Base-by-base conservation (phyloP, 202 grass and related monocot species). In the Tripidium arundinaceum region DNA sequence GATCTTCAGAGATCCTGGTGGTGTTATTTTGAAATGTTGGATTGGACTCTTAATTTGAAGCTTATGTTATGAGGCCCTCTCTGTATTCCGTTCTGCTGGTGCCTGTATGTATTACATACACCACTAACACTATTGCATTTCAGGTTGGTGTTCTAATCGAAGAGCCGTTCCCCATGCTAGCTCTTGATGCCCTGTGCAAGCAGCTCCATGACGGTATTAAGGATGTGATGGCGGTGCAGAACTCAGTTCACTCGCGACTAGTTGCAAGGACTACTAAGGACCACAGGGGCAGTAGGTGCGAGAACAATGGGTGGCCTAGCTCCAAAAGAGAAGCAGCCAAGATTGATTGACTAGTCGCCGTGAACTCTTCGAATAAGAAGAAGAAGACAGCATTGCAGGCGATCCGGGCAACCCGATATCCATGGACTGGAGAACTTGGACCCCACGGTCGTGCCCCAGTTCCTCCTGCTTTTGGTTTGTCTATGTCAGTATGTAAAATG, bases 91-190 rank as follows among this genome's bases (percentile, higher is more conserved):
- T 0, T 1, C 16, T 7, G 6, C 6, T n/a, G 18, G 49, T 40
- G 63, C 52, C 40, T 46, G 38, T 43, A 29, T 29, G 4, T 50
- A 50, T 19, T 50, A 50, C 46, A 50, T 42, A 50, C 12, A 12
- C 58, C 33, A 67, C 31, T 33, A 4, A 74, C 69, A 19, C 11
- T 42, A 2, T 4, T 26, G 24, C 73, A 72, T 75, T 89, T 58
- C 86, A 98, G 95, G 95, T 98, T 26, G 95, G 92, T 82, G 95
- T 94, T 84, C 88, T 98, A 25, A 98, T 98, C 21, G 95, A 98
- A 85, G 95, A 98, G 77, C 92, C 95, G 14, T 93, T 98, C 76
- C 88, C 92, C 31, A 93, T 93, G 92, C 88, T 98, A 10, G 80
- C 92, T 19, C 86, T 98, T 11, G 92, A 91, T 58, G 92, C 86